Percentiles rank a stretch among this genome's conserved stretches.
Conservation (phyloP, 345 rosid genomes). For the Cardamine resedifolia region DNA sequence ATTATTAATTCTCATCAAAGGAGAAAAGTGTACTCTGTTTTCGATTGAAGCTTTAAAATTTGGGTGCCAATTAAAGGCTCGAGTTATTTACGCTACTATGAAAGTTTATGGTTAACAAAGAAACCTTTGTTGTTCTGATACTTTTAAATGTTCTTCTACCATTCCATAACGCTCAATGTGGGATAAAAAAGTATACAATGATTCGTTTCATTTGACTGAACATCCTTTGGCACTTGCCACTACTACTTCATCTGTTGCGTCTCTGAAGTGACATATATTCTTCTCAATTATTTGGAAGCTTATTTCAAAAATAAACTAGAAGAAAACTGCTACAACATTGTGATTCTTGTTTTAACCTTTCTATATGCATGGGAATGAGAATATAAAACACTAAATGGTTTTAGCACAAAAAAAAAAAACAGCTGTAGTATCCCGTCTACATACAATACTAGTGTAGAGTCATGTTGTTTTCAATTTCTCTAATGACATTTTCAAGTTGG, state of each 20-base stretch:
- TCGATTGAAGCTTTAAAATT: neutral
- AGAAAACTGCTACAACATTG: neutral
- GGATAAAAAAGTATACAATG: neutral
- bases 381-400: too few relatives aligned
- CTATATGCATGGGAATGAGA: too few relatives aligned
- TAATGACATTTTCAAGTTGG: conserved; percentile 33
- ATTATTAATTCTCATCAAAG: neutral
- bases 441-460: neutral
- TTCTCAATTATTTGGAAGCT: too few relatives aligned
- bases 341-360: neutral
- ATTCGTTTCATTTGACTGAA: neutral
- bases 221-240: neutral
- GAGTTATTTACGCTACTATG: too few relatives aligned
- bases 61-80: too few relatives aligned
- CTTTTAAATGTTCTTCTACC: neutral
- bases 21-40: conserved; percentile 8
- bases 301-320: neutral
- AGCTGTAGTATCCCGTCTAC: neutral
- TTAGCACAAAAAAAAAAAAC: too few relatives aligned
- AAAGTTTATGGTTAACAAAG: neutral
- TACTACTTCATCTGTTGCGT: neutral
- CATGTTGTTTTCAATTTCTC: conserved; percentile 24
- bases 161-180: neutral
- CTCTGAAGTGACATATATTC: neutral
- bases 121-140: neutral